These are phyloP conservation scores for Vitis rotundifolia DNA, from an alignment of 164 flowering plant species.

Conservation along the genomic window DNA sequence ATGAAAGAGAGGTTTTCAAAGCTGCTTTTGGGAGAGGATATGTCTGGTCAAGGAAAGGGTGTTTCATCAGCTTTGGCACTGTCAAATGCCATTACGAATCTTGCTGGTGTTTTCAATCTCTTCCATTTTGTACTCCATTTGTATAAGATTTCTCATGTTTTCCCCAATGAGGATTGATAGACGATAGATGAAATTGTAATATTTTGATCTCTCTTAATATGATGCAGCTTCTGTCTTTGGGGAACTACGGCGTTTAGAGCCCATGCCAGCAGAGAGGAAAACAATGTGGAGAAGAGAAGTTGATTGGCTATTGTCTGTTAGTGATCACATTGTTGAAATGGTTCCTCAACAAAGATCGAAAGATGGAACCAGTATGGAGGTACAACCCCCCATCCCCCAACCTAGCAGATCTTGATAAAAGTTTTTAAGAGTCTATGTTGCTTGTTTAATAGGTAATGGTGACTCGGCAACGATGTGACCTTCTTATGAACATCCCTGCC, in stretches of 20 bases:
- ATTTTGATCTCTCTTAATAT: neutral
- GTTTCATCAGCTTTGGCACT: conserved; percentile 35
- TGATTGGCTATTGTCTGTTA: conserved; percentile 56
- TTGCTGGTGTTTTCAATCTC: conserved; percentile 21
- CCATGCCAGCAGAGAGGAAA: conserved; percentile 55
- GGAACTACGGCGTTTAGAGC: conserved; percentile 52
- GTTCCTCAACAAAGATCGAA: conserved; percentile 55
- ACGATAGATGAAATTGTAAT: too few relatives aligned
- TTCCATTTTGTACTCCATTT: too few relatives aligned
- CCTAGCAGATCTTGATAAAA: neutral
- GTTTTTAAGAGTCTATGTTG: neutral
- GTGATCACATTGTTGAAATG: conserved; percentile 62
- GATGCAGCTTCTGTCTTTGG: conserved; percentile 66
- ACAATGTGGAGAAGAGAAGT: conserved; percentile 61
- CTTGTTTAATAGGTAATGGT: conserved; percentile 43
- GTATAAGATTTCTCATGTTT: neutral
- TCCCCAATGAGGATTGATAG: neutral
- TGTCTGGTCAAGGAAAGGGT: conserved; percentile 43
- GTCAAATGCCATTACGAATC: conserved; percentile 40
- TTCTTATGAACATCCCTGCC: conserved; percentile 63
- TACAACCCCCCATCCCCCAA: conserved; percentile 2
- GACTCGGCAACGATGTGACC: conserved; percentile 53
- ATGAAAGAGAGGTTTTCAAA: conserved; percentile 34
- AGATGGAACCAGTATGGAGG: conserved; percentile 62
- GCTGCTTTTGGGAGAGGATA: conserved; percentile 36